These are phyloP conservation scores for Hygrophila difformis DNA, from an alignment of 257 asterid genomes.

Conservation along the genomic window DNA sequence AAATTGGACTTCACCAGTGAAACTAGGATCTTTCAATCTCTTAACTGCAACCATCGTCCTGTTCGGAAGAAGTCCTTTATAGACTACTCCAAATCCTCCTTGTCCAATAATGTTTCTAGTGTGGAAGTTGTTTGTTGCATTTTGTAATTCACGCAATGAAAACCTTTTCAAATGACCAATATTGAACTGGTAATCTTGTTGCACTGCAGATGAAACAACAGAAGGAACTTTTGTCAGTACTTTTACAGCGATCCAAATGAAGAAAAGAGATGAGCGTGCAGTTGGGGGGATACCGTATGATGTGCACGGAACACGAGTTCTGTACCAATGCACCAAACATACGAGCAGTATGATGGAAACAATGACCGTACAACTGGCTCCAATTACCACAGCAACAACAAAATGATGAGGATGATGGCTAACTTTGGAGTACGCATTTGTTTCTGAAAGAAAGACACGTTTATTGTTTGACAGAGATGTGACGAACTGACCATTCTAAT, in stretches of 20 bases:
- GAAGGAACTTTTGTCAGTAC: constrained; percentile 6
- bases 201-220: constrained; percentile 36
- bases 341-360: constrained; percentile 40
- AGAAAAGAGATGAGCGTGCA: background rate
- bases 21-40: constrained; percentile 69
- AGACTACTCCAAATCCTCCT: constrained; percentile 94
- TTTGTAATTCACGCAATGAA: constrained; percentile 70
- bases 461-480: background rate
- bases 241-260: background rate
- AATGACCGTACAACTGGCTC: constrained; percentile 50
- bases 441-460: constrained; percentile 39
- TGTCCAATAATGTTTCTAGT: constrained; percentile 72
- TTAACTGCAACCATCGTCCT: constrained; percentile 70
- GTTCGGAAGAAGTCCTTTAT: constrained; percentile 70
- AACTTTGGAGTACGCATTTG: constrained; percentile 26
- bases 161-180: constrained; percentile 64
- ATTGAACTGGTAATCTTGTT: constrained; percentile 64
- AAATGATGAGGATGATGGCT: constrained; percentile 40
- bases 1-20: constrained; percentile 89
- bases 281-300: constrained; percentile 48
- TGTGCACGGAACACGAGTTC: constrained; percentile 42
- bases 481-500: background rate
- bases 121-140: constrained; percentile 75
- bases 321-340: constrained; percentile 66
- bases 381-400: constrained; percentile 37